phyloP scores from a whole-genome alignment of 2,329 filamentous ascomycete species.

The Penicillium corylophilum region DNA sequence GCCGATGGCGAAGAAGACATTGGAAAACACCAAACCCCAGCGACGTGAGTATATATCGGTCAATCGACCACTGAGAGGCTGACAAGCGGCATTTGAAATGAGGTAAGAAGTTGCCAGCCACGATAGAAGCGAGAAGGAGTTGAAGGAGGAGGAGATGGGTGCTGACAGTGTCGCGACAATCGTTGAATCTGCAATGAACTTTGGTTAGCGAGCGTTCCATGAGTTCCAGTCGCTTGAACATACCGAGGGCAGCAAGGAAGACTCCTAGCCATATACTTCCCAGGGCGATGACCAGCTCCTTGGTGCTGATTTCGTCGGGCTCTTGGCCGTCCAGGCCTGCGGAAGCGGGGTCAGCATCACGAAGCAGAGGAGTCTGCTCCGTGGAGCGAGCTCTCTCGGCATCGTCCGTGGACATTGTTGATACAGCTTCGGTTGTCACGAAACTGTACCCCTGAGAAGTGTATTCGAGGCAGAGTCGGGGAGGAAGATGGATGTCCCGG shows the following conservation, averaged over 20 bases:
- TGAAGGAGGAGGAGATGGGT: slow-evolving; percentile 80
- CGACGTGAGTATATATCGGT: slow-evolving; percentile 86
- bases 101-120: slow-evolving; percentile 89
- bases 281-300: slow-evolving; percentile 50
- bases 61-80: slow-evolving; percentile 79
- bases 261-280: slow-evolving; percentile 54
- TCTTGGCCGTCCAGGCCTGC: slow-evolving; percentile 10
- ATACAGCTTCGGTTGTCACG: too few relatives aligned
- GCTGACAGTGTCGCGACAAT: slow-evolving; percentile 83
- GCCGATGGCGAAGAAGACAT: slow-evolving; percentile 74
- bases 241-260: slow-evolving; percentile 58
- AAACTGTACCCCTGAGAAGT: not conserved
- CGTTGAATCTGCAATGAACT: slow-evolving; percentile 60
- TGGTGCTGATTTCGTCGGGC: slow-evolving; percentile 48
- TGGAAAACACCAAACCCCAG: slow-evolving; percentile 74
- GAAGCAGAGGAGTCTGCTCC: slow-evolving; percentile 35
- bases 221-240: not conserved
- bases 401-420: slow-evolving; percentile 9
- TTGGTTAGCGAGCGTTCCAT: not conserved
- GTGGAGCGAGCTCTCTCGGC: slow-evolving; percentile 14
- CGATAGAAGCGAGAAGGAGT: slow-evolving; percentile 75
- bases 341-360: slow-evolving; percentile 17
- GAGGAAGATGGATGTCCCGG: not conserved
- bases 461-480: not conserved
- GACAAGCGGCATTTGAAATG: slow-evolving; percentile 82